A percentile compares a stretch with the other conserved stretches of the same genome.
Evolutionary conservation across 2,329 filamentous ascomycete species (phyloP).

Genomic region (Monosporascus cannonballus): DNA sequence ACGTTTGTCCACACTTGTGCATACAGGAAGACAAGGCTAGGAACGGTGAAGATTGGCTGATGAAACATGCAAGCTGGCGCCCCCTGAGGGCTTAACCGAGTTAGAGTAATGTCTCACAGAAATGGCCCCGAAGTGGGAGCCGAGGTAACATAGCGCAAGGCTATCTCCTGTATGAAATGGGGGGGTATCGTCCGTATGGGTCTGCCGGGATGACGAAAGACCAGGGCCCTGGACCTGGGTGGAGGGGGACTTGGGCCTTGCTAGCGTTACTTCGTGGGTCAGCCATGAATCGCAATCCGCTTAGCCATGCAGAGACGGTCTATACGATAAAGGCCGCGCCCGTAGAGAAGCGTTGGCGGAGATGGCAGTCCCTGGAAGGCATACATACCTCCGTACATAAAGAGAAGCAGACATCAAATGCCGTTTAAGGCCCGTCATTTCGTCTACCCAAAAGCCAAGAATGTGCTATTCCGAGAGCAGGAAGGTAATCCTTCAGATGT

Average conservation of each 20-base stretch:
- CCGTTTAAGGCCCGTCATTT: no score
- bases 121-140: conserved; percentile 11
- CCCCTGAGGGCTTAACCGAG: neutral
- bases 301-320: no score
- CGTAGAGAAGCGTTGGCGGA: no score
- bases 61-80: conserved; percentile 25
- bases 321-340: no score
- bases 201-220: conserved; percentile 18
- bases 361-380: no score
- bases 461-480: no score
- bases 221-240: conserved; percentile 16
- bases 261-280: conserved; percentile 3
- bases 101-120: neutral
- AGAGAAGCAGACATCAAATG: no score
- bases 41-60: conserved; percentile 9
- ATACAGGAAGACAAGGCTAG: conserved; percentile 12
- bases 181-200: no score
- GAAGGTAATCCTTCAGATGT: neutral
- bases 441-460: no score
- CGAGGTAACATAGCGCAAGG: neutral
- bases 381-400: no score
- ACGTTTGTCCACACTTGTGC: conserved; percentile 20
- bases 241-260: conserved; percentile 12
- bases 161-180: no score
- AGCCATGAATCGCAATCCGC: no score